Conservation (phyloP, 176 grass and related monocot genomes). For the Oryza punctata region DNA sequence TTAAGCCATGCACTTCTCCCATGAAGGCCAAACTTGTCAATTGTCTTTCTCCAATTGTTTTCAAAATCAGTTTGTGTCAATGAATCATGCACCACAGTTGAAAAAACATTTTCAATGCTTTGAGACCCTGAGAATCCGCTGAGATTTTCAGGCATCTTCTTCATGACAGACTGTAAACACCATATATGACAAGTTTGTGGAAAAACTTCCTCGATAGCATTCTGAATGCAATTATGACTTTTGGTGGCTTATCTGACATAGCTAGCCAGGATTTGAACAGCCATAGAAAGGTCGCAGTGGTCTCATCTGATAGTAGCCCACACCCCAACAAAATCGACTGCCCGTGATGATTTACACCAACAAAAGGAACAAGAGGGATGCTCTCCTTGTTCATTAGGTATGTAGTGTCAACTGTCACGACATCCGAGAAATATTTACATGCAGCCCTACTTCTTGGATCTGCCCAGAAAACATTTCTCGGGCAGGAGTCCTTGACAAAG, state of each 20-base stretch:
- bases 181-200: slow-evolving; percentile 16
- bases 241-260: slow-evolving; percentile 27
- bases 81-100: slow-evolving; percentile 39
- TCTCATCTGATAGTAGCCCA: slow-evolving; percentile 16
- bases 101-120: slow-evolving; percentile 24
- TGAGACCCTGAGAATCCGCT: slow-evolving; percentile 12
- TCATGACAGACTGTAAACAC: slow-evolving; percentile 37
- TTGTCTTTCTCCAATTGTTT: slow-evolving; percentile 27
- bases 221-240: slow-evolving; percentile 29
- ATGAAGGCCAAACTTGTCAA: slow-evolving; percentile 24
- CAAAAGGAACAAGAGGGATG: background rate
- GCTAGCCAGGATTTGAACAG: slow-evolving; percentile 32
- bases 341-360: slow-evolving; percentile 32
- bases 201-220: slow-evolving; percentile 22
- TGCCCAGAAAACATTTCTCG: too few relatives aligned
- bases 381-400: background rate
- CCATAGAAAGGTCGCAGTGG: slow-evolving; percentile 11
- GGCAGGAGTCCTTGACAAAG: too few relatives aligned
- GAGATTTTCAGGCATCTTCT: slow-evolving; percentile 32
- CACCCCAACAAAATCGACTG: slow-evolving; percentile 25
- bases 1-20: slow-evolving; percentile 15
- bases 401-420: background rate
- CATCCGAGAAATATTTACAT: too few relatives aligned
- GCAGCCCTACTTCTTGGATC: too few relatives aligned
- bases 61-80: slow-evolving; percentile 41